These are phyloP conservation scores for Niebla homalea DNA, from an alignment of 495 filamentous ascomycete genomes.

Conservation along the genomic window DNA sequence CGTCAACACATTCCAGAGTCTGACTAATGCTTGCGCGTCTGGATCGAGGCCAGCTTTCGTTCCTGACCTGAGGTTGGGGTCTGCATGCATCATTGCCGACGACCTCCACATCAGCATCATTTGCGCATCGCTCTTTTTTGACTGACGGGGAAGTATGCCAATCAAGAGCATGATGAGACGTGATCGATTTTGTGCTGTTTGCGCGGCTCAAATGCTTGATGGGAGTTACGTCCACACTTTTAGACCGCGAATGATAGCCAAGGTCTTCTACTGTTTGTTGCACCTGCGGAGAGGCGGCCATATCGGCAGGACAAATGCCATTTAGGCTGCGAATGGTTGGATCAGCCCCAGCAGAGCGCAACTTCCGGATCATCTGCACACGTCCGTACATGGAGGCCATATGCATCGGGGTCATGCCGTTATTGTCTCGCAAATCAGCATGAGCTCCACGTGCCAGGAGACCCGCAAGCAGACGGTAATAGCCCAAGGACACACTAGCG, in stretches of 20 bases:
- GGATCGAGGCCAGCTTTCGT: slow-evolving; percentile 27
- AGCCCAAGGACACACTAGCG: slow-evolving; percentile 61
- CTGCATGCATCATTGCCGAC: slow-evolving; percentile 21
- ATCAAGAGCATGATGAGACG: slow-evolving; percentile 46
- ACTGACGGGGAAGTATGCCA: slow-evolving; percentile 12
- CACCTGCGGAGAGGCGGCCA: slow-evolving; percentile 51
- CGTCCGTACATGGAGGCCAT: slow-evolving; percentile 68
- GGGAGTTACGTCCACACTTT: slow-evolving; percentile 41
- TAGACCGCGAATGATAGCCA: slow-evolving; percentile 41
- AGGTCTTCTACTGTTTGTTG: slow-evolving; percentile 24
- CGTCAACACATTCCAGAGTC: slow-evolving; percentile 17
- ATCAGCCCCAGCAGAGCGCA: slow-evolving; percentile 62
- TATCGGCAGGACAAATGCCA: slow-evolving; percentile 58
- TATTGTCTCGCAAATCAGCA: slow-evolving; percentile 60
- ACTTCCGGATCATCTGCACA: slow-evolving; percentile 58
- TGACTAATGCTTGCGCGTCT: slow-evolving; percentile 20
- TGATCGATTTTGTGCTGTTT: slow-evolving; percentile 52
- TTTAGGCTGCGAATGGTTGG: slow-evolving; percentile 54
- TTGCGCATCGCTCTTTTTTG: slow-evolving; percentile 16
- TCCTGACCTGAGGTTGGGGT: slow-evolving; percentile 25
- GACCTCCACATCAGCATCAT: slow-evolving; percentile 24
- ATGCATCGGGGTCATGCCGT: slow-evolving; percentile 74
- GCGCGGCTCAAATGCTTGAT: slow-evolving; percentile 44
- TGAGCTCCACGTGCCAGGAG: slow-evolving; percentile 70
- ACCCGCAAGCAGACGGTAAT: slow-evolving; percentile 65